These are phyloP conservation scores for Barbarea vulgaris DNA, from an alignment of 345 rosid species.

Conservation along the genomic window DNA sequence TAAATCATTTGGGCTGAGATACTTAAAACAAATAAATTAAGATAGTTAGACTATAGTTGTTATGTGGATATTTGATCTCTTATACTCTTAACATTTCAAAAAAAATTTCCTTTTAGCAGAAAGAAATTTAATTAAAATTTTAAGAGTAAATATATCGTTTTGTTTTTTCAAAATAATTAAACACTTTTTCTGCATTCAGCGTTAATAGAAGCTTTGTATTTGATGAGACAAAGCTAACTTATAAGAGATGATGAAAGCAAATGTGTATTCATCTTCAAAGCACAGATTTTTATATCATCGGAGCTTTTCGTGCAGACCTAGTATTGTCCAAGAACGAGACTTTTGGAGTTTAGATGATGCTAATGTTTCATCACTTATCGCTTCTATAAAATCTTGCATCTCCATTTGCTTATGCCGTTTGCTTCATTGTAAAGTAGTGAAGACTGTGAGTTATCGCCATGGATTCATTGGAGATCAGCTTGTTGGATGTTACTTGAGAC, in stretches of 20 bases:
- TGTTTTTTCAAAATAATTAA: too few relatives aligned
- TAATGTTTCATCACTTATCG: conserved; percentile 50
- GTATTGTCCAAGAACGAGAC: conserved; percentile 23
- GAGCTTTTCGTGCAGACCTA: neutral
- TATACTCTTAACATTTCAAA: neutral
- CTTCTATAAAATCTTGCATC: conserved; percentile 46
- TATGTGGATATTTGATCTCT: neutral
- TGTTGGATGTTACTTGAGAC: conserved; percentile 43
- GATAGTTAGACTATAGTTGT: neutral
- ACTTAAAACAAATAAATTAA: neutral
- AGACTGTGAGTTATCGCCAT: conserved; percentile 53
- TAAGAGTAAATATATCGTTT: too few relatives aligned
- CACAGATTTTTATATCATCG: neutral
- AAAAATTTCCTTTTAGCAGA: neutral
- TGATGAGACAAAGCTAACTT: neutral
- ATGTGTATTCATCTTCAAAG: conserved; percentile 13
- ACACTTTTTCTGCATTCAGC: too few relatives aligned
- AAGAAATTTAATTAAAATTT: too few relatives aligned
- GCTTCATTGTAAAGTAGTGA: conserved; percentile 56
- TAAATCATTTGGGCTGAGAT: neutral
- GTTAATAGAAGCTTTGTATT: neutral
- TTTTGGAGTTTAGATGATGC: conserved; percentile 46
- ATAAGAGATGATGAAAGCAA: conserved; percentile 20
- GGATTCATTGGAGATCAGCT: conserved; percentile 74
- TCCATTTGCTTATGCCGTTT: conserved; percentile 43